Percentiles rank a stretch among this genome's conserved stretches.
Evolutionary conservation across 768 basidiomycete species (phyloP).

Genomic region (Hirschioporus abietinus): DNA sequence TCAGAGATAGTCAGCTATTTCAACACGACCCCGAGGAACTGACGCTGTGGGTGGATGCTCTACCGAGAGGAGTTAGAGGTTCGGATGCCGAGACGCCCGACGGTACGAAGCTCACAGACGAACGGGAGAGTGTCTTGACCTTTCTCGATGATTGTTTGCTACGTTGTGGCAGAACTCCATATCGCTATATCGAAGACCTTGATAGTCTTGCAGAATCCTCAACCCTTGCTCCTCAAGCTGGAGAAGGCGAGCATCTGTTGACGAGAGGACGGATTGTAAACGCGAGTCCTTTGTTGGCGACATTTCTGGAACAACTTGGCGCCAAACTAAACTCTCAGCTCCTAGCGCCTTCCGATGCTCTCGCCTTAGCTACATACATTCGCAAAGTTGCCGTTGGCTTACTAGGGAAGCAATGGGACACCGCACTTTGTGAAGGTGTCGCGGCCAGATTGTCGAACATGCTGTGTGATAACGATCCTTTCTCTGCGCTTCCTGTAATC

Average conservation of each 20-base stretch:
- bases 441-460: conserved; percentile 33
- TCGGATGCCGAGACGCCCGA: conserved; percentile 42
- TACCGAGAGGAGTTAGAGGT: conserved; percentile 43
- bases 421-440: conserved; percentile 31
- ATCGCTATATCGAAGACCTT: conserved; percentile 78
- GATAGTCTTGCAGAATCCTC: conserved; percentile 24
- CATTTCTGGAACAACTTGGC: conserved; percentile 70
- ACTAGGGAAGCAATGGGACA: conserved; percentile 44
- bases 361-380: conserved; percentile 58
- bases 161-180: conserved; percentile 76
- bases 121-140: conserved; percentile 47
- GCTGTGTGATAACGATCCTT: conserved; percentile 25
- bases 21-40: conserved; percentile 72
- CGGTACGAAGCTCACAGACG: conserved; percentile 46
- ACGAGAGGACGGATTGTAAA: not conserved
- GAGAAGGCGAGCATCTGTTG: not conserved
- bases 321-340: conserved; percentile 58
- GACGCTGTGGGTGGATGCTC: conserved; percentile 62
- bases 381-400: conserved; percentile 60
- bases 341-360: conserved; percentile 52
- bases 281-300: conserved; percentile 73
- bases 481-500: conserved; percentile 25
- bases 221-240: not conserved
- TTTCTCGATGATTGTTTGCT: conserved; percentile 88
- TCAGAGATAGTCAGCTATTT: conserved; percentile 73